Evolutionary conservation across 495 filamentous ascomycete genomes (phyloP), one percentile per base, ranked within the genome.

Genomic region (Darksidea phi): DNA sequence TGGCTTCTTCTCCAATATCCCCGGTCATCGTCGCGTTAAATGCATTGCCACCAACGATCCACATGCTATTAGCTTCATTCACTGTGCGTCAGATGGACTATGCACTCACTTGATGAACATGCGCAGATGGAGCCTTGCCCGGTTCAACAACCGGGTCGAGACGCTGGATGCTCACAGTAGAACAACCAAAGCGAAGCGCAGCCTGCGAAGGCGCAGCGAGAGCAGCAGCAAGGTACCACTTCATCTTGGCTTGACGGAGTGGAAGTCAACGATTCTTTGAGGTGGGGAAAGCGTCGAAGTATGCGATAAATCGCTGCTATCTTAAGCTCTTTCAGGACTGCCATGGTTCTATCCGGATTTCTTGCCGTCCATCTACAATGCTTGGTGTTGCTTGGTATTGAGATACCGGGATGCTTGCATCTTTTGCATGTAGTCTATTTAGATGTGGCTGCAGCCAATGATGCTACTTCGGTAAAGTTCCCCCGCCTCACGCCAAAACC

Each of bases 21-120:
- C 75, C 77, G 5, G 60, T 57, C 78, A 79, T 79, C 43, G 71
- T 71, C 10, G 76, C 74, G 57, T 78, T 77, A 71, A 80, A 80
- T 28, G 71, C 74, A 71, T 80, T 77, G 25, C 78, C 78, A 26
- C 78, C 78, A 0, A 78, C 76, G 17, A 80, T 76, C 51, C 10
- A 32, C 10, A 3, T 32, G 10, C 3, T 32, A 10, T 41, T 17
- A 32, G 25, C 11, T 43, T 10, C 4, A 4, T 32, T 3, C 4
- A 32, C 3, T 32, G 12, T 21, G 3, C 3, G 3, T 32, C n/a
- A n/a, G n/a, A n/a, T n/a, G n/a, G n/a, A n/a, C n/a, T n/a, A n/a
- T n/a, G n/a, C n/a, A n/a, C 28, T 10, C 10, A 32, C 28, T 10
- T 78, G 77, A 57, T 80, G 78, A 24, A 79, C 67, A 58, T 79